Conservation (phyloP, 2,329 filamentous ascomycete species). For the Penicillium brevicompactum region DNA sequence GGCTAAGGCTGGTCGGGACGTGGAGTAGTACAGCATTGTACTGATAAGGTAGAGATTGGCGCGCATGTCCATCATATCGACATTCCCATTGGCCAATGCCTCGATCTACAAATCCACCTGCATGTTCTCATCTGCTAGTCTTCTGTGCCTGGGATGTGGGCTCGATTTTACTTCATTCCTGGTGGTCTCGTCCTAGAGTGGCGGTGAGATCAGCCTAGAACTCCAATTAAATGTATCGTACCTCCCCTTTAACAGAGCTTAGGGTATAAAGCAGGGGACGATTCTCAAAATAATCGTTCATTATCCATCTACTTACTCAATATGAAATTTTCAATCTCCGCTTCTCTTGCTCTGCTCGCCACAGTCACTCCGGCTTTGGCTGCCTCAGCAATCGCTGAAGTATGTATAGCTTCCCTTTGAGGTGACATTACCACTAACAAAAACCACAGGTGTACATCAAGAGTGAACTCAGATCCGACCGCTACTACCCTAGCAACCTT, state of each 20-base stretch:
- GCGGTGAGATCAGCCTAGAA: not conserved
- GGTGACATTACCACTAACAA: not conserved
- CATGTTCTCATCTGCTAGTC: not conserved
- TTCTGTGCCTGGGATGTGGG: not conserved
- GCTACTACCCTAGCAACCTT: not conserved
- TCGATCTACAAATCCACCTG: not conserved
- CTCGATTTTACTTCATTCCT: not conserved
- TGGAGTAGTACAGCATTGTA: not conserved
- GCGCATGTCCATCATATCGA: not conserved
- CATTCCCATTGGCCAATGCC: not conserved
- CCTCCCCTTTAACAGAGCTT: not conserved
- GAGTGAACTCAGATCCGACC: not conserved
- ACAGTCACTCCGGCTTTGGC: not conserved
- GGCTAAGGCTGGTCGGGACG: not conserved
- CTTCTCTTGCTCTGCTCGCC: not conserved
- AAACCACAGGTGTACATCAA: not conserved
- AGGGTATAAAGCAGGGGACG: not conserved
- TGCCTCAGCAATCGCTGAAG: not conserved
- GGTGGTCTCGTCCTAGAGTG: not conserved
- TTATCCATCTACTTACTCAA: not conserved
- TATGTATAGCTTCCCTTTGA: not conserved
- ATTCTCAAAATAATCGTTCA: not conserved
- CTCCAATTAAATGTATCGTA: not conserved
- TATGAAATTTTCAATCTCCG: not conserved
- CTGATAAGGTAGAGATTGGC: not conserved